Percentiles rank a stretch among this genome's conserved stretches.
These are phyloP conservation scores for Prunus mongolica DNA, from an alignment of 306 rosid species.

Conservation along the genomic window DNA sequence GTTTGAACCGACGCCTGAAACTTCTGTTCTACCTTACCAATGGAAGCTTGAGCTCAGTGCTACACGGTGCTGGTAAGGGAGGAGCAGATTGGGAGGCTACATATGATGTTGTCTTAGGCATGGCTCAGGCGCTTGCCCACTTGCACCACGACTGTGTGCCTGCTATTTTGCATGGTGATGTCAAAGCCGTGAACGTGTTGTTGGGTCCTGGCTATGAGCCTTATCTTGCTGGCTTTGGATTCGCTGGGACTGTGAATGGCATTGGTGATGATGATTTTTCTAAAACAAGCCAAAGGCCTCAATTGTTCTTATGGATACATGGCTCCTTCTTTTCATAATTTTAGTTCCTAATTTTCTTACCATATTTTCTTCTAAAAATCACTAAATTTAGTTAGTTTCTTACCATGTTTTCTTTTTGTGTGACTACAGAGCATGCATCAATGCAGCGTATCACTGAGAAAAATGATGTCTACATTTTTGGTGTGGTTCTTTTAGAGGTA, in stretches of 20 bases:
- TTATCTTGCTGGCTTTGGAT: slow-evolving; percentile 71
- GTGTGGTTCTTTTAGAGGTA: slow-evolving; percentile 74
- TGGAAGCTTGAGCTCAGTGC: slow-evolving; percentile 78
- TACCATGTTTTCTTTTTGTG: slow-evolving; percentile 6
- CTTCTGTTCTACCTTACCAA: slow-evolving; percentile 69
- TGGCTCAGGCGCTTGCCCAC: slow-evolving; percentile 76
- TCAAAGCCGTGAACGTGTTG: slow-evolving; percentile 73
- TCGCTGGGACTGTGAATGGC: slow-evolving; percentile 40
- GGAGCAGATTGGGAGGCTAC: slow-evolving; percentile 75
- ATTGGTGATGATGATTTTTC: slow-evolving; percentile 22
- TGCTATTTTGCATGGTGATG: slow-evolving; percentile 81
- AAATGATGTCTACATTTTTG: slow-evolving; percentile 83
- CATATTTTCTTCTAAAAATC: neutral
- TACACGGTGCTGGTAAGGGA: slow-evolving; percentile 59
- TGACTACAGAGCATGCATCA: slow-evolving; percentile 56
- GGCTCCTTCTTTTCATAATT: slow-evolving; percentile 48
- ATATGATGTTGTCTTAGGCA: slow-evolving; percentile 53
- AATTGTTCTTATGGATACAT: slow-evolving; percentile 81
- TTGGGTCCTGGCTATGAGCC: slow-evolving; percentile 64
- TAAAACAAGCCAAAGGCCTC: slow-evolving; percentile 46
- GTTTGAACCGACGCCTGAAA: slow-evolving; percentile 51
- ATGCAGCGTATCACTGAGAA: slow-evolving; percentile 59
- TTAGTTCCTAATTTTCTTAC: slow-evolving; percentile 3
- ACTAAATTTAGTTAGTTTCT: neutral
- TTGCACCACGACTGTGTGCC: slow-evolving; percentile 89